Evolutionary conservation across 2,329 filamentous ascomycete species (phyloP).

Genomic region (Penicillium sp.): DNA sequence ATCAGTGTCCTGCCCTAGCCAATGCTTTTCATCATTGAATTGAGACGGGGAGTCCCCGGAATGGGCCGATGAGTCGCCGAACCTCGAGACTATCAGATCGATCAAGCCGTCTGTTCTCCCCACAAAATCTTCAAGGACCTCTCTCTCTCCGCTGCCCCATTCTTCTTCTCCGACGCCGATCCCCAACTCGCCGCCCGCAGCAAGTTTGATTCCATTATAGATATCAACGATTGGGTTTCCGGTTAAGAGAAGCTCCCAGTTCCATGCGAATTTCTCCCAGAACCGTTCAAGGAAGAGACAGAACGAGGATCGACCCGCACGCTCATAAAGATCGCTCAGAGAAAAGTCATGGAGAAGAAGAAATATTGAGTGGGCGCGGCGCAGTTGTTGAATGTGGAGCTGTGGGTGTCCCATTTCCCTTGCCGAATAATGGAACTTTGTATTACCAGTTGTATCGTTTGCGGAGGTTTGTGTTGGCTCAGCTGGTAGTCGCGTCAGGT

Average conservation of each 20-base stretch:
- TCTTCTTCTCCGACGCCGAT: slow-evolving; percentile 95
- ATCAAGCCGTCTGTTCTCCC: slow-evolving; percentile 77
- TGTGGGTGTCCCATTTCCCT: slow-evolving; percentile 83
- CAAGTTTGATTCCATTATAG: slow-evolving; percentile 81
- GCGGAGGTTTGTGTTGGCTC: slow-evolving; percentile 46
- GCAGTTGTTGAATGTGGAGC: slow-evolving; percentile 75
- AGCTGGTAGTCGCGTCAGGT: slow-evolving; percentile 72
- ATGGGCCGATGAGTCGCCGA: slow-evolving; percentile 59
- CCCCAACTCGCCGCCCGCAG: slow-evolving; percentile 86
- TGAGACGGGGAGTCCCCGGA: slow-evolving; percentile 23
- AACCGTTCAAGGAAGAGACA: slow-evolving; percentile 72
- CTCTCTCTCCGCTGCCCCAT: slow-evolving; percentile 87
- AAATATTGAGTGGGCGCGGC: slow-evolving; percentile 80
- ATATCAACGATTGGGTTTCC: slow-evolving; percentile 81
- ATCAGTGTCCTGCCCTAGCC: slow-evolving; percentile 72
- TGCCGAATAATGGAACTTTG: slow-evolving; percentile 75
- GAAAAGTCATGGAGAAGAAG: slow-evolving; percentile 82
- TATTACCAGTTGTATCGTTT: slow-evolving; percentile 38
- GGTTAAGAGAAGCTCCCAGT: slow-evolving; percentile 86
- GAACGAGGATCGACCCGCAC: slow-evolving; percentile 67
- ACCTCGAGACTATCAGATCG: slow-evolving; percentile 84
- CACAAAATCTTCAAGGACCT: slow-evolving; percentile 87
- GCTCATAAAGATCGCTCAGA: slow-evolving; percentile 68
- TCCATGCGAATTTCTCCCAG: slow-evolving; percentile 69
- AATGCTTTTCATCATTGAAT: slow-evolving; percentile 47